Base-by-base conservation (phyloP, 1,139 yeast species). In the Hemisphaericaspora lyxosophila region DNA sequence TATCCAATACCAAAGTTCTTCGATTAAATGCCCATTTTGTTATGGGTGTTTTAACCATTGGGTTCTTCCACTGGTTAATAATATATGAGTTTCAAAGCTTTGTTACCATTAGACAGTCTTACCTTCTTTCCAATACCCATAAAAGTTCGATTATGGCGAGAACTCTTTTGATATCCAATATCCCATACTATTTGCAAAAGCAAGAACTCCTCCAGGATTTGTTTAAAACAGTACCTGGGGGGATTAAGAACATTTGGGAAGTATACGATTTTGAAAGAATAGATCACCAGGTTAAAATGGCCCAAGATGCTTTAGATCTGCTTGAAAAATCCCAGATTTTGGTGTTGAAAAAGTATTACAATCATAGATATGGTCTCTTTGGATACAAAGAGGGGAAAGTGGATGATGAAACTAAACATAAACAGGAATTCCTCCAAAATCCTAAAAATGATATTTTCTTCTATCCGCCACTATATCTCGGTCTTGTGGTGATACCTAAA, bases 11-110 rank as follows among this genome's bases (percentile, higher is more conserved):
- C 2, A 73, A 75, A 27, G 72, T 76, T 0, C 47, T 57, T 7
- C 55, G 73, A 24, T 59, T 81, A 40, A 67, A 75, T 41, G 67
- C 73, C 18, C 89, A 83, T 58, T 74, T 82, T 38, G 49, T 75
- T 0, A 63, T 80, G 65, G 64, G 80, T 2, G 38, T 80, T 1
- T 47, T 78, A 6, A 73, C 80, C 0, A 66, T 82, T 3, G 54
- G 62, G 0, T 61, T 75, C 58, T 80, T 82, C 48, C 86, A 82
- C 50, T 60, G 67, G 45, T 47, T 82, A 28, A 47, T 82, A 2
- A 44, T 70, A 2, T 60, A 66, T 34, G 90, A 84, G 50, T 55
- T 83, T 35, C 64, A 65, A 22, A 59, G 67, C 39, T 73, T 67
- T 43, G 68, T 74, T 4, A 61, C 63, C 30, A 72, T 78, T 4